Conservation (phyloP, 805 yeast species). For the Metschnikowia arizonensis region DNA sequence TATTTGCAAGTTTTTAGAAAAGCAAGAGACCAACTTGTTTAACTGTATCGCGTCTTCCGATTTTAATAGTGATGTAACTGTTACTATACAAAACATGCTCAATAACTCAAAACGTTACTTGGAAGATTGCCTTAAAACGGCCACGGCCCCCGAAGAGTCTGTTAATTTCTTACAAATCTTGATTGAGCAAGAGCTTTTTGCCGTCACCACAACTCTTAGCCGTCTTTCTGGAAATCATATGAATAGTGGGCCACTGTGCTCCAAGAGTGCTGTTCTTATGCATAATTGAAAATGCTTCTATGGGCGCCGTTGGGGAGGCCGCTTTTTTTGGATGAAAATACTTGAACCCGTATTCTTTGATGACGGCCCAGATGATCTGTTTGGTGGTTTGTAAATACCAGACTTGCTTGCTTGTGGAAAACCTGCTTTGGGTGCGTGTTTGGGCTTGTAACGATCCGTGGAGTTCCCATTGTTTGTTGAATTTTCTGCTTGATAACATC, state of each 20-base stretch:
- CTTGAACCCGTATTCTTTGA: constrained; percentile 6
- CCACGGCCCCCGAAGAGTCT: not conserved
- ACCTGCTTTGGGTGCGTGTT: not conserved
- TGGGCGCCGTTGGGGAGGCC: constrained; percentile 11
- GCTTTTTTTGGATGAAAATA: constrained; percentile 12
- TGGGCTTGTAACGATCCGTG: not conserved
- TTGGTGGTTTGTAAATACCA: constrained; percentile 12
- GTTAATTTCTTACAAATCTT: constrained; percentile 3
- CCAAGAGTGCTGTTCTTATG: not conserved
- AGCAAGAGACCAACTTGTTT: constrained; percentile 26
- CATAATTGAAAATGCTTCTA: not conserved
- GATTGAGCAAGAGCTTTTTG: constrained; percentile 8
- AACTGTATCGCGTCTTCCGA: constrained; percentile 6
- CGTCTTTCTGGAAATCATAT: not conserved
- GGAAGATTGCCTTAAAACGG: not conserved
- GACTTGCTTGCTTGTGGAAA: constrained; percentile 11
- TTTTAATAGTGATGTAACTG: not conserved
- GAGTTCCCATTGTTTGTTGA: not conserved
- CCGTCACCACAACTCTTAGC: constrained; percentile 11
- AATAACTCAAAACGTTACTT: constrained; percentile 1
- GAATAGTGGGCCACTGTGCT: not conserved
- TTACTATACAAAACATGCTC: constrained; percentile 4
- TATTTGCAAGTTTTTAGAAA: constrained; percentile 17
- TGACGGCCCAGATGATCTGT: constrained; percentile 1
- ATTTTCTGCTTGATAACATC: not conserved